These are phyloP conservation scores for Rehmannia glutinosa DNA, from an alignment of 257 asterid genomes.

Conservation along the genomic window DNA sequence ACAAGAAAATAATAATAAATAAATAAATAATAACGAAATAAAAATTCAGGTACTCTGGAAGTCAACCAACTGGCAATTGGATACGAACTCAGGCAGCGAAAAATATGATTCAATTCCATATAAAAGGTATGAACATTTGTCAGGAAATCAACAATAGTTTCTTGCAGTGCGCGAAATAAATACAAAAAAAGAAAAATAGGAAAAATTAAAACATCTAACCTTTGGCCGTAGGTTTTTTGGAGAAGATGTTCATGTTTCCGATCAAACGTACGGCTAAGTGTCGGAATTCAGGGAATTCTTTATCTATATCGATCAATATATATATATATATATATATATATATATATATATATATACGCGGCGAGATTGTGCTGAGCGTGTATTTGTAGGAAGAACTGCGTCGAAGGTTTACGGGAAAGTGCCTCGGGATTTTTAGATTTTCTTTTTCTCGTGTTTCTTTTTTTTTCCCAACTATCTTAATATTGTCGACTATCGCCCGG, in stretches of 20 bases:
- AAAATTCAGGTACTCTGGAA: neutral
- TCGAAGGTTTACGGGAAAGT: too few relatives aligned
- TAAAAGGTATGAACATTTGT: neutral
- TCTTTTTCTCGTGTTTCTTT: neutral
- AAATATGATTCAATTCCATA: neutral
- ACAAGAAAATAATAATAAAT: neutral
- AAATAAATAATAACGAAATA: too few relatives aligned
- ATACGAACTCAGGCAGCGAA: neutral
- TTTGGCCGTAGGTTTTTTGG: conserved; percentile 85
- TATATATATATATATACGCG: neutral
- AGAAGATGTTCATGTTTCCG: conserved; percentile 62
- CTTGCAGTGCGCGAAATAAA: neutral
- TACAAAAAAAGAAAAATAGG: neutral
- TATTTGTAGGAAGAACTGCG: neutral
- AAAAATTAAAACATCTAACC: conserved; percentile 29
- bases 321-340: neutral
- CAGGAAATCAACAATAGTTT: neutral
- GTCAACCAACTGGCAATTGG: conserved; percentile 13
- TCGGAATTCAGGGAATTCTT: neutral
- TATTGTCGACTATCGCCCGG: neutral
- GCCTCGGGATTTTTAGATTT: neutral
- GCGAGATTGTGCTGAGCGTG: neutral
- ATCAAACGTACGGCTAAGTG: neutral
- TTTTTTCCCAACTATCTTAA: neutral
- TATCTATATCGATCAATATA: neutral